Conservation (phyloP, 2,329 filamentous ascomycete species). For the Aspergillus fumigatus region DNA sequence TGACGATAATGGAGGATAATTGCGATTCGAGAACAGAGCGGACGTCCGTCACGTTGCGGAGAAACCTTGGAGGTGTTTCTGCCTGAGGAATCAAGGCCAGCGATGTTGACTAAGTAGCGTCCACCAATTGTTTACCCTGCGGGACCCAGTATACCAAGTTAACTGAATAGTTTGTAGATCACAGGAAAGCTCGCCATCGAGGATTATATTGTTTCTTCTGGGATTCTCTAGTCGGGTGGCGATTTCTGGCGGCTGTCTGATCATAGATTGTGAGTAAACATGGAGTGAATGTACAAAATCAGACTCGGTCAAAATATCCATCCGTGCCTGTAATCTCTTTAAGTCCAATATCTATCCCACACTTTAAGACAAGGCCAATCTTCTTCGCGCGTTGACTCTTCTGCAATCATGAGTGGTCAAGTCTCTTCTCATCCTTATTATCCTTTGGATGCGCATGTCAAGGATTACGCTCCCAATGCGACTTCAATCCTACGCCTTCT, state of each 20-base stretch:
- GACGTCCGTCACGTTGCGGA: not conserved
- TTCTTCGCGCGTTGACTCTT: not conserved
- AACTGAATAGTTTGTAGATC: not conserved
- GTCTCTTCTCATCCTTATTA: constrained; percentile 61
- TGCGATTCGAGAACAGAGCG: not conserved
- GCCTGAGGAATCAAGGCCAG: constrained; percentile 10
- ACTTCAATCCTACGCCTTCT: constrained; percentile 57
- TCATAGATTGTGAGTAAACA: not conserved
- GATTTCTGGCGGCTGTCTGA: too few relatives aligned
- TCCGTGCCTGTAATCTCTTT: not conserved
- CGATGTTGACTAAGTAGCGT: constrained; percentile 5
- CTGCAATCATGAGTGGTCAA: constrained; percentile 3
- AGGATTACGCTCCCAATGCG: constrained; percentile 63
- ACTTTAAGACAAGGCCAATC: not conserved
- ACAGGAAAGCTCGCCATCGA: not conserved
- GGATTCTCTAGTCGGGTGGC: not conserved
- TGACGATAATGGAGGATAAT: not conserved
- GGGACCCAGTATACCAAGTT: not conserved
- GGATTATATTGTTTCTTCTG: not conserved
- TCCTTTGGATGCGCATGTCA: constrained; percentile 59
- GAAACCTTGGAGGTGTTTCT: constrained; percentile 1
- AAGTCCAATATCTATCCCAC: too few relatives aligned
- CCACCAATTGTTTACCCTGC: not conserved
- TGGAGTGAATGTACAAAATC: not conserved
- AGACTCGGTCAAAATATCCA: not conserved